A percentile compares a stretch with the other conserved stretches of the same genome.
phyloP scores from a whole-genome alignment of 495 filamentous ascomycete genomes.

The Evernia prunastri region DNA sequence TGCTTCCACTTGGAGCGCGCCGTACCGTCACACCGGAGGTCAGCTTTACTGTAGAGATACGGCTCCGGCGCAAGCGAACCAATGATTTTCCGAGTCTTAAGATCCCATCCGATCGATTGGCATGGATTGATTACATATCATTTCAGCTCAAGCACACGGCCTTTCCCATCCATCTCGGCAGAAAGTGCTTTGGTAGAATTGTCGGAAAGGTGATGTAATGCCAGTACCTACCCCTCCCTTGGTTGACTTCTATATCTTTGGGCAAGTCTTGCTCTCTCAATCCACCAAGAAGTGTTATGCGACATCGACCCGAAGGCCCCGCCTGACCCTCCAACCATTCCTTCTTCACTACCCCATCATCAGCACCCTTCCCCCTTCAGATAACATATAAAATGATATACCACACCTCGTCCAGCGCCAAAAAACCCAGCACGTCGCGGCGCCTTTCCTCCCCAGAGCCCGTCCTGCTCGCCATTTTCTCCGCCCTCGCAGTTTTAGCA shows the following conservation, averaged over 20 bases:
- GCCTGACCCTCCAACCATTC: background rate
- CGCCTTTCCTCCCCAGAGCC: background rate
- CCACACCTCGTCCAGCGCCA: background rate
- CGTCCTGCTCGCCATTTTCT: conserved; percentile 5
- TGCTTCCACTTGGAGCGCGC: background rate
- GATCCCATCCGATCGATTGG: too few species aligned
- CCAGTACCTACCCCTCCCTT: background rate
- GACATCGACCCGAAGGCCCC: background rate
- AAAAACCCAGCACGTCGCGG: background rate
- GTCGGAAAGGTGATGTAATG: background rate
- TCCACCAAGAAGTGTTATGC: background rate
- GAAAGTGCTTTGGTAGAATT: too few species aligned
- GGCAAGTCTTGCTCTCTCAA: too few species aligned
- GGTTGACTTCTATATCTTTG: background rate
- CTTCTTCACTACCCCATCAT: too few species aligned
- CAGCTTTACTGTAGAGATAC: background rate
- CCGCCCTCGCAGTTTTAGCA: conserved; percentile 11
- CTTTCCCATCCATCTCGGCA: too few species aligned
- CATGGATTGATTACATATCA: too few species aligned
- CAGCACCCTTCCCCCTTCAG: too few species aligned
- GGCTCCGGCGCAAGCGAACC: background rate
- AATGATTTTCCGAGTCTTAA: too few species aligned
- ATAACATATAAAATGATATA: background rate
- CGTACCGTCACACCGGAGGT: background rate
- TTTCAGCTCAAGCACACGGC: too few species aligned